Percentiles rank a stretch among this genome's conserved stretches.
Conservation (phyloP, 768 basidiomycete genomes). For the Leccinum subtestaceum region DNA sequence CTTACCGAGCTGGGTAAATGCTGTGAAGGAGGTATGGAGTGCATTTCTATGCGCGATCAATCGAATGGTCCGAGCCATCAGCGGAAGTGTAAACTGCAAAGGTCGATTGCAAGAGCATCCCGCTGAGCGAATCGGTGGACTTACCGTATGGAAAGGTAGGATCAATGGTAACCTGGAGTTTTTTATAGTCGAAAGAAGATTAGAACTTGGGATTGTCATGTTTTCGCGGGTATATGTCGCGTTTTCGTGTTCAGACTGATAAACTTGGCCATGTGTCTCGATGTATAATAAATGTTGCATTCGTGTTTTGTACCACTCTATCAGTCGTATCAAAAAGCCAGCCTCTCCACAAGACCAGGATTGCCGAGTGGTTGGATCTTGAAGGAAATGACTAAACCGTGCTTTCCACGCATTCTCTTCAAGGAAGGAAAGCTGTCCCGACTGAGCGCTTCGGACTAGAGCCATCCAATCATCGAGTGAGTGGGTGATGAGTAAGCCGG, state of each 20-base stretch:
- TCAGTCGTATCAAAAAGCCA: conserved; percentile 43
- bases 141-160: conserved; percentile 49
- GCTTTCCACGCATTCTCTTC: conserved; percentile 33
- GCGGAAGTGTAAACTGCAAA: conserved; percentile 44
- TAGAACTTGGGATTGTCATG: conserved; percentile 16
- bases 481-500: conserved; percentile 28
- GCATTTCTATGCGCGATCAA: conserved; percentile 48
- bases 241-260: conserved; percentile 16
- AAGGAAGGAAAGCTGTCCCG: conserved; percentile 20
- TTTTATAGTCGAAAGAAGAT: conserved; percentile 24
- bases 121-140: conserved; percentile 6
- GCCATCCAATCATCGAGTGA: conserved; percentile 38
- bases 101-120: not conserved
- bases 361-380: conserved; percentile 18
- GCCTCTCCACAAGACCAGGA: conserved; percentile 35
- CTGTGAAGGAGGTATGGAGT: conserved; percentile 42
- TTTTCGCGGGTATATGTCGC: conserved; percentile 7
- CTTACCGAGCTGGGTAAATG: conserved; percentile 33
- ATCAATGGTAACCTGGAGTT: conserved; percentile 39
- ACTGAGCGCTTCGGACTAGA: conserved; percentile 30
- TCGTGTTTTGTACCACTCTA: conserved; percentile 42
- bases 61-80: conserved; percentile 40
- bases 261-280: conserved; percentile 32
- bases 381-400: conserved; percentile 31
- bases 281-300: conserved; percentile 45